Evolutionary conservation across 306 rosid species (phyloP).

Genomic region (Neltuma alba): DNA sequence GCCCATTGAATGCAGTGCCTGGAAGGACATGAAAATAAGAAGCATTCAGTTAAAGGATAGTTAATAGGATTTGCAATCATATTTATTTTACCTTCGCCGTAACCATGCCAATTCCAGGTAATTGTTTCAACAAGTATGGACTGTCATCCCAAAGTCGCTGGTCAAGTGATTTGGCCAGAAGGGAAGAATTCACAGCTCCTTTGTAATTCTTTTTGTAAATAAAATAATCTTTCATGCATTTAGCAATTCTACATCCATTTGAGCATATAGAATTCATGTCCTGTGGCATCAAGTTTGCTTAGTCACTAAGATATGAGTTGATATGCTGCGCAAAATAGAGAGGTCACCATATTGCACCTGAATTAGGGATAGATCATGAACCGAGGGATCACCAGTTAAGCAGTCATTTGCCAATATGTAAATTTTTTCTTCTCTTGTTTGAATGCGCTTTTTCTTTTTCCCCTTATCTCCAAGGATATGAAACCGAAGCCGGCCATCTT

Average conservation of each 20-base stretch:
- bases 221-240: slow-evolving; percentile 93
- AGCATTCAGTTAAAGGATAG: slow-evolving; percentile 20
- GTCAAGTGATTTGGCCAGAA: slow-evolving; percentile 80
- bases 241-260: slow-evolving; percentile 90
- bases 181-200: slow-evolving; percentile 76
- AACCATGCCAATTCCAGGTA: slow-evolving; percentile 98
- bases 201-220: slow-evolving; percentile 77
- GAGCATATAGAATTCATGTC: slow-evolving; percentile 90
- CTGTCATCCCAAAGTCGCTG: slow-evolving; percentile 99
- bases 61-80: slow-evolving; percentile 1
- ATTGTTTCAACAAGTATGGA: slow-evolving; percentile 85
- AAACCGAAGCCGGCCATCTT: slow-evolving; percentile 88
- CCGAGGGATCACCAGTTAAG: slow-evolving; percentile 93
- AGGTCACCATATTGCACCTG: slow-evolving; percentile 61
- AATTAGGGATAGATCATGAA: slow-evolving; percentile 81
- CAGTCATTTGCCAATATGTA: slow-evolving; percentile 89
- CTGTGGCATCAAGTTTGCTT: slow-evolving; percentile 50
- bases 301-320: slow-evolving; percentile 26
- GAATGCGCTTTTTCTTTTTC: slow-evolving; percentile 89
- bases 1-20: slow-evolving; percentile 90
- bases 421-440: slow-evolving; percentile 91
- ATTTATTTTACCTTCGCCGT: slow-evolving; percentile 77
- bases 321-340: slow-evolving; percentile 33
- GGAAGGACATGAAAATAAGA: slow-evolving; percentile 41
- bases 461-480: slow-evolving; percentile 76